Evolutionary conservation across 2,329 filamentous ascomycete genomes (phyloP).

Genomic region (Annulohypoxylon truncatum): DNA sequence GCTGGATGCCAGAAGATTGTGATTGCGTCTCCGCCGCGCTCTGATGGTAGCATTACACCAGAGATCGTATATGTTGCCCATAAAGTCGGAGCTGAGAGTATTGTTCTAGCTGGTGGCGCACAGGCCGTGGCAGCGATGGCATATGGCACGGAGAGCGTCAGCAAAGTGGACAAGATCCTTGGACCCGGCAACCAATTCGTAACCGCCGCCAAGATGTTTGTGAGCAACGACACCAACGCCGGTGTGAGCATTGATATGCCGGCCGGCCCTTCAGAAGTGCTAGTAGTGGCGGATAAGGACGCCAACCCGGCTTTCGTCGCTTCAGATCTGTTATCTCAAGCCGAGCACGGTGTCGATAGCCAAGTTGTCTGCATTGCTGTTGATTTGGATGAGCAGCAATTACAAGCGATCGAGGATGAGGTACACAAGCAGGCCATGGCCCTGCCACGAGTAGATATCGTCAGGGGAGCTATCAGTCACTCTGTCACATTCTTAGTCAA

Average conservation of each 20-base stretch:
- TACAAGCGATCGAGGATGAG: conserved; percentile 89
- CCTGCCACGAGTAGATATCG: conserved; percentile 91
- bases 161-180: conserved; percentile 98
- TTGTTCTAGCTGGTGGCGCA: conserved; percentile 93
- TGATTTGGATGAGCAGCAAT: conserved; percentile 76
- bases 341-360: conserved; percentile 95
- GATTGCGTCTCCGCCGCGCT: conserved; percentile 87
- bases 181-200: conserved; percentile 99
- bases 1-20: conserved; percentile 97
- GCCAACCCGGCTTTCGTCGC: conserved; percentile 95
- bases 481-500: conserved; percentile 86
- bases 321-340: conserved; percentile 92
- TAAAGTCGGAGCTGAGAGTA: conserved; percentile 95
- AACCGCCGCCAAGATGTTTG: conserved; percentile 97
- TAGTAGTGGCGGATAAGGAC: conserved; percentile 91
- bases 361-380: conserved; percentile 94
- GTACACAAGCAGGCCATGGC: conserved; percentile 87
- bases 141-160: conserved; percentile 93
- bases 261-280: conserved; percentile 92
- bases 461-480: conserved; percentile 89
- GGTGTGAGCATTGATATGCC: conserved; percentile 98
- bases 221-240: conserved; percentile 96
- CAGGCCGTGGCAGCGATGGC: conserved; percentile 97
- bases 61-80: conserved; percentile 98
- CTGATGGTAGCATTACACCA: conserved; percentile 90